Evolutionary conservation across 1,284 basidiomycete species (phyloP).

Genomic region (Peniophora sp.): DNA sequence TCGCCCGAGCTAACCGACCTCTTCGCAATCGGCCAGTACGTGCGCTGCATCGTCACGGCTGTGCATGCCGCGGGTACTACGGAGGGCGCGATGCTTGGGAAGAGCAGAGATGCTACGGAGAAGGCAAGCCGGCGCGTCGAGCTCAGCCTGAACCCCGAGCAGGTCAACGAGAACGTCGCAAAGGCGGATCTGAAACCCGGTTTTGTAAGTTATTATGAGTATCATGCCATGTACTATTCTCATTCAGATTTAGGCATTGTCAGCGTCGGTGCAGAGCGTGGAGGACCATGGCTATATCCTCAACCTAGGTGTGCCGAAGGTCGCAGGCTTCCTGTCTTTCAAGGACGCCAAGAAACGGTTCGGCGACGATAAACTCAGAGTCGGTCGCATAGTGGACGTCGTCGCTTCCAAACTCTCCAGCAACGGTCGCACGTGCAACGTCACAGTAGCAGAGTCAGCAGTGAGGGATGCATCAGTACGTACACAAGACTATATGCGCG

Average conservation of each 20-base stretch:
- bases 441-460: slow-evolving; percentile 41
- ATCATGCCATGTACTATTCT: background rate
- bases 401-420: slow-evolving; percentile 56
- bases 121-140: slow-evolving; percentile 78
- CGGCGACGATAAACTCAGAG: slow-evolving; percentile 37
- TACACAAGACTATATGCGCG: slow-evolving; percentile 9
- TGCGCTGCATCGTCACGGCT: slow-evolving; percentile 71
- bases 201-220: slow-evolving; percentile 42
- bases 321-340: slow-evolving; percentile 76
- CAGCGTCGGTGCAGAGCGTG: slow-evolving; percentile 73
- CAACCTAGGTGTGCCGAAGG: slow-evolving; percentile 71
- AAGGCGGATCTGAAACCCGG: slow-evolving; percentile 75
- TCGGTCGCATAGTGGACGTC: slow-evolving; percentile 63
- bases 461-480: slow-evolving; percentile 48
- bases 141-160: slow-evolving; percentile 77
- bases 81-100: slow-evolving; percentile 40
- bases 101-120: slow-evolving; percentile 56
- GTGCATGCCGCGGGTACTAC: slow-evolving; percentile 58
- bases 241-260: slow-evolving; percentile 44
- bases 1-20: slow-evolving; percentile 50
- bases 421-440: slow-evolving; percentile 65
- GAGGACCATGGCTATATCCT: slow-evolving; percentile 96
- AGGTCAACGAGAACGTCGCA: slow-evolving; percentile 78
- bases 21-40: slow-evolving; percentile 77
- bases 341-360: slow-evolving; percentile 46